Percentiles rank a stretch among this genome's conserved stretches.
Conservation (phyloP, 495 filamentous ascomycete genomes). For the Xylaria palmicola region DNA sequence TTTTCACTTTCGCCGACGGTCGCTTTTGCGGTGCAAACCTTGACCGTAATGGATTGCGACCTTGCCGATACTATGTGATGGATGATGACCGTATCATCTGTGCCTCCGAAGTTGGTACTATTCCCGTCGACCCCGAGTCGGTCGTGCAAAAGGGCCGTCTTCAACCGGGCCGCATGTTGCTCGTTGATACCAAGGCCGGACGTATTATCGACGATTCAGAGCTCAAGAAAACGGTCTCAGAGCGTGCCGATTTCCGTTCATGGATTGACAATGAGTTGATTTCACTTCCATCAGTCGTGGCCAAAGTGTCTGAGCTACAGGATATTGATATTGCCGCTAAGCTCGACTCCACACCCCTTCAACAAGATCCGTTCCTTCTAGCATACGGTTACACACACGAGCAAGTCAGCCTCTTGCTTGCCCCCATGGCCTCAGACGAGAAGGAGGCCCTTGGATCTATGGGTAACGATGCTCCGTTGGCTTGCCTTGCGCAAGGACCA, state of each 20-base stretch:
- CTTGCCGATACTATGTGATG: slow-evolving; percentile 97
- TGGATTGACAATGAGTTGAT: slow-evolving; percentile 91
- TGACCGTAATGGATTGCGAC: slow-evolving; percentile 95
- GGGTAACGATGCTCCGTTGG: slow-evolving; percentile 97
- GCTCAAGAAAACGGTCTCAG: slow-evolving; percentile 85
- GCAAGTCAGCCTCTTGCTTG: slow-evolving; percentile 90
- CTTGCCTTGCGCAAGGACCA: slow-evolving; percentile 85
- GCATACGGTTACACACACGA: slow-evolving; percentile 97
- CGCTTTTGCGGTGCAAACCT: slow-evolving; percentile 97
- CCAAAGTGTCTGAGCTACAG: slow-evolving; percentile 27
- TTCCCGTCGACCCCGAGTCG: slow-evolving; percentile 84
- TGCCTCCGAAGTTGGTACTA: slow-evolving; percentile 96
- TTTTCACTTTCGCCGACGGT: slow-evolving; percentile 98
- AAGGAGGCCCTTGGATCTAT: slow-evolving; percentile 99
- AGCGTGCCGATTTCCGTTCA: slow-evolving; percentile 77
- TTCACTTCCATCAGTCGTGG: slow-evolving; percentile 69
- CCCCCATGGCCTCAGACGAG: slow-evolving; percentile 96
- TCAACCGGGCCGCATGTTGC: slow-evolving; percentile 94
- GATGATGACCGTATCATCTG: slow-evolving; percentile 99
- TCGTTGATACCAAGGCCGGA: slow-evolving; percentile 93
- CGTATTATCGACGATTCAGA: slow-evolving; percentile 95
- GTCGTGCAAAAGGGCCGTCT: slow-evolving; percentile 94
- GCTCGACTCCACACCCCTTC: slow-evolving; percentile 71
- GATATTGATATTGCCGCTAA: slow-evolving; percentile 59
- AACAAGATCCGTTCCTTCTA: slow-evolving; percentile 80